Evolutionary conservation across 192 early-diverging fungal species (phyloP), one percentile per base, ranked within the genome.

Genomic region (Obelidium mucronatum): DNA sequence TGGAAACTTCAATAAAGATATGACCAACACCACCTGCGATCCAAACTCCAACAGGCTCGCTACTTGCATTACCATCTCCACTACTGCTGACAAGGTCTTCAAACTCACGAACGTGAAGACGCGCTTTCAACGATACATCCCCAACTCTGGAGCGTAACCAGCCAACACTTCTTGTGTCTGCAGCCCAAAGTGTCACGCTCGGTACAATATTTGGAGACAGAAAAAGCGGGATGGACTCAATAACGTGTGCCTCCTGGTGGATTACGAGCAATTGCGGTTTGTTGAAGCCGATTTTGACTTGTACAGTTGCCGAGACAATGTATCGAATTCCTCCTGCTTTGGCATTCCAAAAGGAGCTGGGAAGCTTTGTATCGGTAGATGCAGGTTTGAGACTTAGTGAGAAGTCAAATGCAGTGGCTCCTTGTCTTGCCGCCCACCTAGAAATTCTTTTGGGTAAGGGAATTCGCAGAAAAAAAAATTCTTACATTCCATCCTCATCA

Each of bases 401-500:
- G 68, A 88, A 88, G 8, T 67, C 30, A 62, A 86, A 64, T 8
- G 58, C 44, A 8, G 81, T 82, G 6, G 59, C 17, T 2, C 84
- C 84, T 39, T 78, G 74, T 36, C 74, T 51, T 2, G 86, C 86
- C 24, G 40, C 30, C 86, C 82, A 85, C 55, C 55, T 58, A 22
- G 8, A 31, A 31, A 8, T 22, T 22, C 8, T 24, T 11, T 58
- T 8, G 8, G 55, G 6, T 22, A 58, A 8, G 8, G 48, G 8
- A 28, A 31, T 58, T 24, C 26, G 24, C 8, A 22, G 26, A 28
- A 58, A 58, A 58, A 5, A 31, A 58, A 58, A 22, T 24, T 8
- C 55, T 24, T 31, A 58, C 86, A 88, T 88, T 62, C 82, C 82
- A 65, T 88, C 80, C 67, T 85, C 83, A 61, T 88, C 86, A 28